These are phyloP conservation scores for Marvania coccoides DNA, from an alignment of 139 green algal species.

Conservation along the genomic window DNA sequence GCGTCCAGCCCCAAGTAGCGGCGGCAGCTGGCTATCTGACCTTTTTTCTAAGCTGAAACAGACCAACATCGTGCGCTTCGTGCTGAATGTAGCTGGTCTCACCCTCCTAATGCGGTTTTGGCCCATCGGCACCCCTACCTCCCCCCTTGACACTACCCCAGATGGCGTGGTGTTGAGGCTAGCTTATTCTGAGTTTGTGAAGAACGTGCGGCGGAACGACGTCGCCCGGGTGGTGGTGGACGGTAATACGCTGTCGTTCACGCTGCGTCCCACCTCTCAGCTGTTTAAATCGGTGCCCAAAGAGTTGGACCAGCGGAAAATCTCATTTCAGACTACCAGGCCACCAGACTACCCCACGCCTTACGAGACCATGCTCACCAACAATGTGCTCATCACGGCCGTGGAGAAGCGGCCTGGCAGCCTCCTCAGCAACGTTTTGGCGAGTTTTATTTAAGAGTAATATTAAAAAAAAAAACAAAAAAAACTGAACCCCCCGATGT, in stretches of 20 bases:
- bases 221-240: slow-evolving; percentile 67
- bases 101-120: slow-evolving; percentile 56
- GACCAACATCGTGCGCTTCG: slow-evolving; percentile 23
- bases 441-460: slow-evolving; percentile 44
- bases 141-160: no score
- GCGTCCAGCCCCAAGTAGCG: no score
- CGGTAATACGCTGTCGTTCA: slow-evolving; percentile 48
- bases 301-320: slow-evolving; percentile 2
- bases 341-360: slow-evolving; percentile 70
- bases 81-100: slow-evolving; percentile 44
- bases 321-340: slow-evolving; percentile 61
- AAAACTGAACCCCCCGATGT: background rate
- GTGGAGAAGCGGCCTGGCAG: slow-evolving; percentile 54
- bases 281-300: background rate
- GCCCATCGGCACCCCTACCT: slow-evolving; percentile 23
- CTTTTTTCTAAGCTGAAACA: background rate
- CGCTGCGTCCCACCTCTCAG: slow-evolving; percentile 23
- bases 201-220: slow-evolving; percentile 53
- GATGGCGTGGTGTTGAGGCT: no score
- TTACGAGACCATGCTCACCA: slow-evolving; percentile 52
- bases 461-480: slow-evolving; percentile 21
- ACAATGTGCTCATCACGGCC: slow-evolving; percentile 60
- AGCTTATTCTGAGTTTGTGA: slow-evolving; percentile 72
- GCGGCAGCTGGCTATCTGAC: background rate
- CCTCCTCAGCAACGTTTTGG: no score